phyloP scores from a whole-genome alignment of 2,329 filamentous ascomycete genomes.

The Aschersonia sp. region DNA sequence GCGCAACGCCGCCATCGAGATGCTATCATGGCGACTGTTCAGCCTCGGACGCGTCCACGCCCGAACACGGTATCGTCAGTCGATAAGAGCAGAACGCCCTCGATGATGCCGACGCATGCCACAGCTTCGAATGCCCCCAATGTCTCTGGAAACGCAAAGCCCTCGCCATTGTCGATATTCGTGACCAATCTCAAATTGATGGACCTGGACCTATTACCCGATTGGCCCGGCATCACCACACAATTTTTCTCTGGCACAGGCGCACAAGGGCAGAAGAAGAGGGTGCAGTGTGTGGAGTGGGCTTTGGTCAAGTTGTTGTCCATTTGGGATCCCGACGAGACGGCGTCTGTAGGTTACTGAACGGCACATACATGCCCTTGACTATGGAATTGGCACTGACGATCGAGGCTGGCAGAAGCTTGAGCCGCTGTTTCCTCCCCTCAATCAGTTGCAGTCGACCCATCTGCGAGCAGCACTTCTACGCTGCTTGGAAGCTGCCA shows the following conservation, averaged over 20 bases:
- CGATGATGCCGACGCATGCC: neutral
- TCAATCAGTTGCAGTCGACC: slow-evolving; percentile 79
- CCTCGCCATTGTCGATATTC: slow-evolving; percentile 33
- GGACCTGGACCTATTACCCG: slow-evolving; percentile 57
- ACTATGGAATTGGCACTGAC: neutral
- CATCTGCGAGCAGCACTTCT: slow-evolving; percentile 79
- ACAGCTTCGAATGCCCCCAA: neutral
- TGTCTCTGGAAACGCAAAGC: neutral
- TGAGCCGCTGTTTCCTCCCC: slow-evolving; percentile 77
- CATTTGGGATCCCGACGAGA: slow-evolving; percentile 67
- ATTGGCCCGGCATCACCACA: slow-evolving; percentile 66
- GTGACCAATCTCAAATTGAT: slow-evolving; percentile 74
- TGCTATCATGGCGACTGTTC: slow-evolving; percentile 6
- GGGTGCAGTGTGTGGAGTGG: slow-evolving; percentile 79
- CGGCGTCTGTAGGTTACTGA: slow-evolving; percentile 45
- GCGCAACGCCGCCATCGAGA: neutral
- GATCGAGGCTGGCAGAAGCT: slow-evolving; percentile 48
- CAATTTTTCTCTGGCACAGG: slow-evolving; percentile 56
- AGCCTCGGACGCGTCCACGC: slow-evolving; percentile 4
- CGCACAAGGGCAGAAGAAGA: slow-evolving; percentile 63
- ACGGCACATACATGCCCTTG: too few relatives aligned
- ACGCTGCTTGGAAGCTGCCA: slow-evolving; percentile 67
- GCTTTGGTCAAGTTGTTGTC: slow-evolving; percentile 75
- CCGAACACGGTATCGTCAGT: neutral
- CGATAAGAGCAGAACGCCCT: neutral